phyloP scores from a whole-genome alignment of 495 filamentous ascomycete genomes.

The Sphaerosporella brunnea region DNA sequence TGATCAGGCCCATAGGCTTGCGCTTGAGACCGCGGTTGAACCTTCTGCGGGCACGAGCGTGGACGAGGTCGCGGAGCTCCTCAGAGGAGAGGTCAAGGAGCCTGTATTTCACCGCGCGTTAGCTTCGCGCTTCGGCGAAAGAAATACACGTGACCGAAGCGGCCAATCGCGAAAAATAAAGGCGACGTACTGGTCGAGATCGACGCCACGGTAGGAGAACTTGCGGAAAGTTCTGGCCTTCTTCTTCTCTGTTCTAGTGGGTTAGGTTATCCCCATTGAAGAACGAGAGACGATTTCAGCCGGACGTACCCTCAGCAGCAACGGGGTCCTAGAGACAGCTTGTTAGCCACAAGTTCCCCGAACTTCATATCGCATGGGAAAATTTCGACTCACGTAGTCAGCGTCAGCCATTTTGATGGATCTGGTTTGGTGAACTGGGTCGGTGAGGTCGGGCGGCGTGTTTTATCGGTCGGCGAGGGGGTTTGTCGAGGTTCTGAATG shows the following conservation, averaged over 20 bases:
- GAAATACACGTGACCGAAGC: not conserved
- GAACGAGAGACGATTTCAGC: conserved; percentile 9
- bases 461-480: too few relatives aligned
- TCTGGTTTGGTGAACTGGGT: not conserved
- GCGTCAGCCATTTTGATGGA: conserved; percentile 24
- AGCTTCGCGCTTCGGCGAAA: conserved; percentile 9
- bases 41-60: conserved; percentile 92
- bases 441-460: not conserved
- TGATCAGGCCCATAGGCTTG: conserved; percentile 99
- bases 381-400: conserved; percentile 23
- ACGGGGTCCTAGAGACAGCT: conserved; percentile 20
- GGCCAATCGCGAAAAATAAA: conserved; percentile 7
- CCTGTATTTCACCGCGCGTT: conserved; percentile 34
- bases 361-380: conserved; percentile 4
- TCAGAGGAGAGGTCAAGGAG: conserved; percentile 97
- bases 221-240: too few relatives aligned
- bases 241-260: conserved; percentile 56
- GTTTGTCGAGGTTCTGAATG: too few relatives aligned
- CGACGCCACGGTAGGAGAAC: conserved; percentile 97
- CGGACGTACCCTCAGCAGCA: conserved; percentile 24
- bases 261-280: conserved; percentile 6
- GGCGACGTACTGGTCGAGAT: conserved; percentile 84
- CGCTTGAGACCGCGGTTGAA: conserved; percentile 99
- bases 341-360: conserved; percentile 13
- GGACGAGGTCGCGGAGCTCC: conserved; percentile 96